Percentiles rank a stretch among this genome's conserved stretches.
These are phyloP conservation scores for Digitaria exilis DNA, from an alignment of 202 grass and related monocot species.

Conservation along the genomic window DNA sequence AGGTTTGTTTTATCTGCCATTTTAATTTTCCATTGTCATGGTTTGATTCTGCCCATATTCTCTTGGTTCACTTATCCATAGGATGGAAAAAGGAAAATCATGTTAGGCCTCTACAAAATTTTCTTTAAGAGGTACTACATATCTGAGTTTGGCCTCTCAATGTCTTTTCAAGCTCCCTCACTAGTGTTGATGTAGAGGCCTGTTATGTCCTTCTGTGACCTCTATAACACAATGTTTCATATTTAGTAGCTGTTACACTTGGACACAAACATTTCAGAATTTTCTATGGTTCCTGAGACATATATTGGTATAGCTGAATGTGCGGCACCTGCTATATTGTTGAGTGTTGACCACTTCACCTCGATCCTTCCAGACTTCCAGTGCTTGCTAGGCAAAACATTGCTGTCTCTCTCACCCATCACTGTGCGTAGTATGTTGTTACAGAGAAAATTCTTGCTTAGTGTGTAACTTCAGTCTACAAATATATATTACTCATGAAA, in stretches of 20 bases:
- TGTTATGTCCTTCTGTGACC: background rate
- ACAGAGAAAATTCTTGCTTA: background rate
- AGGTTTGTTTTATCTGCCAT: slow-evolving; percentile 62
- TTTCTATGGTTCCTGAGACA: background rate
- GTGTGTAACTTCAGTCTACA: background rate
- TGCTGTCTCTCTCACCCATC: slow-evolving; percentile 3
- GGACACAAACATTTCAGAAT: background rate
- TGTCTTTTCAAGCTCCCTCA: background rate
- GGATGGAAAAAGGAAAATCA: too few relatives aligned
- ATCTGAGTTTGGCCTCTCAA: background rate
- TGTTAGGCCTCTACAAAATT: background rate
- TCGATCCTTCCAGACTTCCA: background rate
- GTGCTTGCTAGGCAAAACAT: background rate
- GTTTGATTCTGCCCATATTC: slow-evolving; percentile 6
- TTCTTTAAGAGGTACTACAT: too few relatives aligned
- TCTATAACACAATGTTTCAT: background rate
- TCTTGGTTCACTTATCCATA: slow-evolving; percentile 26
- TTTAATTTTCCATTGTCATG: slow-evolving; percentile 17
- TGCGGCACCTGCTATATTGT: background rate
- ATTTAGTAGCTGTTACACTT: background rate
- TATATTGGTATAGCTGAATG: background rate
- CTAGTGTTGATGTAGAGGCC: background rate
- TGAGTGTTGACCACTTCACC: background rate
- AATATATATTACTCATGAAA: background rate
- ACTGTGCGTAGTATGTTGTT: slow-evolving; percentile 12